These are phyloP conservation scores for Mycocentrospora acerina DNA, from an alignment of 2,329 filamentous ascomycete species.

Conservation along the genomic window DNA sequence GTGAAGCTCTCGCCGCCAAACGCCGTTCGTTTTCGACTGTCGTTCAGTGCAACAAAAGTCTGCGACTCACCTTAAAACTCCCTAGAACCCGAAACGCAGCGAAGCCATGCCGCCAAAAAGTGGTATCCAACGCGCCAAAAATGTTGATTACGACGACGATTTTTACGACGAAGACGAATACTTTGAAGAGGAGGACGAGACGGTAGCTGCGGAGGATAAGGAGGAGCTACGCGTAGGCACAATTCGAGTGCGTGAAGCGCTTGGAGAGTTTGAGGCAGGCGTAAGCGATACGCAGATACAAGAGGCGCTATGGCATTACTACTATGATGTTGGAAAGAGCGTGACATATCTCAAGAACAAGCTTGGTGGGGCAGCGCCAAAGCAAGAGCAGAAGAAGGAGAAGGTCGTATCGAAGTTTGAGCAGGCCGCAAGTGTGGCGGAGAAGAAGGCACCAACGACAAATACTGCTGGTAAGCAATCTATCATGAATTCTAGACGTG, in stretches of 20 bases:
- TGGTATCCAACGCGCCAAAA: conserved; percentile 48
- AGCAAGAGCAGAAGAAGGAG: conserved; percentile 37
- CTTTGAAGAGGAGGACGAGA: conserved; percentile 19
- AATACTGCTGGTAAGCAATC: conserved; percentile 49
- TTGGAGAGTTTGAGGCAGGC: conserved; percentile 63
- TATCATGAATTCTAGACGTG: conserved; percentile 13
- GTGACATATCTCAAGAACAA: conserved; percentile 75
- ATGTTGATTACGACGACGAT: conserved; percentile 53
- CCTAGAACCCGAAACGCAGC: background rate
- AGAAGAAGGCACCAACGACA: conserved; percentile 39
- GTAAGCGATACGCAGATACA: conserved; percentile 74
- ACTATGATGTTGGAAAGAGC: conserved; percentile 86
- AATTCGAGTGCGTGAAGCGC: conserved; percentile 62
- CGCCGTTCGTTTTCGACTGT: too few species aligned
- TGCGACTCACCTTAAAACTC: too few species aligned
- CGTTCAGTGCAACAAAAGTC: too few species aligned
- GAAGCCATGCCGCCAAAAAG: conserved; percentile 38
- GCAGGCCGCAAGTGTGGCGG: conserved; percentile 44
- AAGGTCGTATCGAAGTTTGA: conserved; percentile 50
- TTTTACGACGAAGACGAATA: conserved; percentile 55
- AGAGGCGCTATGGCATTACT: conserved; percentile 93
- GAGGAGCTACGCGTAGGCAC: conserved; percentile 66
- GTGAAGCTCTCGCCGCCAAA: too few species aligned
- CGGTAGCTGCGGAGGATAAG: conserved; percentile 35
- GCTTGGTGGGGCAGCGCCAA: conserved; percentile 17